These are phyloP conservation scores for Aspergillus cavernicola DNA, from an alignment of 495 filamentous ascomycete species.

Conservation along the genomic window DNA sequence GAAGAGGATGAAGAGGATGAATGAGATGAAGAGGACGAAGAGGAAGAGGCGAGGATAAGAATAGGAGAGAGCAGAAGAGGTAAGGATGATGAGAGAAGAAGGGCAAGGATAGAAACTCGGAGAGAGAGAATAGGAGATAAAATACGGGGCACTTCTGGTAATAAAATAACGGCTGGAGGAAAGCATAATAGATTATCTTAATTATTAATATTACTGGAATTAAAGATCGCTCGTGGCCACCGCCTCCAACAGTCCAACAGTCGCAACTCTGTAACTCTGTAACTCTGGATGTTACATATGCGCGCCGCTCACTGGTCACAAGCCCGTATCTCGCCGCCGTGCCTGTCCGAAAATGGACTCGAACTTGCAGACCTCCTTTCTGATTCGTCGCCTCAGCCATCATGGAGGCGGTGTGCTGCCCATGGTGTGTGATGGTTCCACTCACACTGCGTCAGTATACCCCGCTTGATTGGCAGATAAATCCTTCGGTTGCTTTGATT, in stretches of 20 bases:
- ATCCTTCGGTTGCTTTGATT: neutral
- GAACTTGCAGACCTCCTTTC: neutral
- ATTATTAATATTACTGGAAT: neutral
- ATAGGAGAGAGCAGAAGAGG: neutral
- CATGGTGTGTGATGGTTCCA: neutral
- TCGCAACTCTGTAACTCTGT: no score
- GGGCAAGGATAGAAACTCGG: neutral
- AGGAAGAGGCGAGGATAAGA: slow-evolving; percentile 5
- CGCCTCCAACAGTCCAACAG: neutral
- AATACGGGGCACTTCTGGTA: neutral
- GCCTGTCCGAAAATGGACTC: neutral
- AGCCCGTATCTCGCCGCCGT: neutral
- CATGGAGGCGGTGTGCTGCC: neutral
- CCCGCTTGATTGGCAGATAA: neutral
- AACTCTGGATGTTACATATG: neutral
- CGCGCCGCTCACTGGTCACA: neutral
- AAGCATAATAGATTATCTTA: slow-evolving; percentile 9
- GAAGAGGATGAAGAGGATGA: slow-evolving; percentile 6
- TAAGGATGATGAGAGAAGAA: neutral
- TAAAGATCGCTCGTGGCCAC: neutral
- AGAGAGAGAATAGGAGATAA: neutral
- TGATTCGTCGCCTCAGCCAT: neutral
- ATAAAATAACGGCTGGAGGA: slow-evolving; percentile 9
- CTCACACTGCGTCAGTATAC: neutral
- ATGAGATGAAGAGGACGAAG: neutral